Evolutionary conservation across 73 alveolate genomes (phyloP), one percentile per base, ranked within the genome.

Genomic region (Durusdinium trenchii): DNA sequence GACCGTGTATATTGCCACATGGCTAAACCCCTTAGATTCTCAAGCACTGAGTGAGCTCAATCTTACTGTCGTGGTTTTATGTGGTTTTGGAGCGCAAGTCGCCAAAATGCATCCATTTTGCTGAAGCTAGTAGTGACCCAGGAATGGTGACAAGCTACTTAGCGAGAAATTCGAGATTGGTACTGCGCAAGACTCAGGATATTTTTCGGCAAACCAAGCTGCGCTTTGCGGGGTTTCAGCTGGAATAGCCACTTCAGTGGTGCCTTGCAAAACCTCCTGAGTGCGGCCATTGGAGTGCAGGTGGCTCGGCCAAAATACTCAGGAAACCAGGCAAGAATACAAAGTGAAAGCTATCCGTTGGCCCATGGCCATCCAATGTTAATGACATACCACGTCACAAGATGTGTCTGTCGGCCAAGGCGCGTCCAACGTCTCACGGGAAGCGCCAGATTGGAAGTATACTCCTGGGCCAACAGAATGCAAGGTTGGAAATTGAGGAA

Each of bases 1-100:
- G 48, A 69, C 98, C 28, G 98, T 69, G 89, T 91, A 91, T 54
- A 91, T 57, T 0, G 98, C 83, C 20, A 91, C 26, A 42, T 91
- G 98, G 60, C 89, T 67, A 43, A 47, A 91, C 89, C 87, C 98
- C 98, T 91, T 18, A 47, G 54, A 47, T 54, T 30, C 7, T 42
- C 81, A 40, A 6, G 94, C 42, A 23, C 2, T 38, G 30, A 9
- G 46, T 67, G 32, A 81, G 91, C 69, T 28, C 69, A 64, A 48
- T 47, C 42, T 30, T 81, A 48, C 73, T 23, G n/a, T 23, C 30
- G 73, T 23, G 30, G 73, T 23, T 23, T 60, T 23, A 1, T 1
- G 30, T 60, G 0, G 73, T 60, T 23, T 60, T 23, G n/a, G n/a
- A n/a, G n/a, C n/a, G n/a, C n/a, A n/a, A n/a, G n/a, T n/a, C n/a